Base-by-base conservation (phyloP, 2,329 filamentous ascomycete species). In the Fusarium torreyae region DNA sequence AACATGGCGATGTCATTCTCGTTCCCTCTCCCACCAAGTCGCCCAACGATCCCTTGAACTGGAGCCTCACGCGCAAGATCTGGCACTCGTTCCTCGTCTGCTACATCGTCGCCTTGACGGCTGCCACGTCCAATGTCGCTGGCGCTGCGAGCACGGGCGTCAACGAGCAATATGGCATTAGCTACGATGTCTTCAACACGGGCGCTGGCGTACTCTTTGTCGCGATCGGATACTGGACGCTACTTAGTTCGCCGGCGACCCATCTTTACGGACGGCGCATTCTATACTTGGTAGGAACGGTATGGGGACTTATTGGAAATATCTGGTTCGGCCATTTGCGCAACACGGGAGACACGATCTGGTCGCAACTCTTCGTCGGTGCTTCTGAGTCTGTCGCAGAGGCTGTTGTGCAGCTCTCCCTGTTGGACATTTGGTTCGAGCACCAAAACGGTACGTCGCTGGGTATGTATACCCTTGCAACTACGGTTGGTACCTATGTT, bases 381-480 rank as follows among this genome's bases (percentile, higher is more conserved):
- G 85, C 85, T 4, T 87, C 86, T 6, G 86, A 88, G 74, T 82
- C 85, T 10, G 85, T 85, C 42, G 86, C 85, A 3, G 86, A 88
- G 74, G 86, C 86, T 1, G 82, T 85, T 31, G 86, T 86, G 8
- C 86, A 88, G 70, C 76, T 87, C n/a, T 87, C 85, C 3, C 77
- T 88, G 28, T 84, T 86, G 9, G 86, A 88, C 68, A 80, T 88
- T 31, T 88, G 86, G 78, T 88, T 85, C 64, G 84, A 87, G 76
- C 86, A 88, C 69, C 85, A 86, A 62, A 82, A 85, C 43, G 86
- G 86, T 40, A 81, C 81, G 1, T 84, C 86, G 1, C 78, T 88
- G 7, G 86, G 86, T 58, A 72, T 88, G 26, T 88, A 88, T 69
- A 85, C 87, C 26, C 77, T 88, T 36, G 83, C 86, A 3, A 88